phyloP scores from a whole-genome alignment of 179 eudicot genomes.

The Nepenthes alata region DNA sequence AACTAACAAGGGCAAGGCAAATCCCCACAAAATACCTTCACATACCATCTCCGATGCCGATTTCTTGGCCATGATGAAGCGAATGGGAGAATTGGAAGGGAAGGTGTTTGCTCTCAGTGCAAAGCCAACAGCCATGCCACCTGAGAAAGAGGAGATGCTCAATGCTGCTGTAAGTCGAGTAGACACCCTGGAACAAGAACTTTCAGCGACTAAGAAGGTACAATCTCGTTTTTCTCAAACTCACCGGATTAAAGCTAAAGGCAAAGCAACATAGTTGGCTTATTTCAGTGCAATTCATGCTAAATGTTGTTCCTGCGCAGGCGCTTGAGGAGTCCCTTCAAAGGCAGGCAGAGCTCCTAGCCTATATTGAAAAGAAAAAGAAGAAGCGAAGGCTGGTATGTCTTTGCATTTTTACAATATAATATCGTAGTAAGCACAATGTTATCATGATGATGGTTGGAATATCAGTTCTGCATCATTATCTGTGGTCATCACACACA shows the following conservation, averaged over 20 bases:
- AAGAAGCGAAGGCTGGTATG: slow-evolving; percentile 68
- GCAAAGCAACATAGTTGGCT: not conserved
- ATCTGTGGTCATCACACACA: no score
- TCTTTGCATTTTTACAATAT: not conserved
- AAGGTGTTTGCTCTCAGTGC: slow-evolving; percentile 33
- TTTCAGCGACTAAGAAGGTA: slow-evolving; percentile 70
- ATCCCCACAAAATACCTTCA: slow-evolving; percentile 20
- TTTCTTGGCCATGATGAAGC: slow-evolving; percentile 46
- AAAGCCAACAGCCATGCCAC: slow-evolving; percentile 43
- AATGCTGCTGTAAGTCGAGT: slow-evolving; percentile 60
- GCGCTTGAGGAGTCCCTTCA: slow-evolving; percentile 57
- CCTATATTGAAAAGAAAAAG: slow-evolving; percentile 71
- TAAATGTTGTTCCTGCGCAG: slow-evolving; percentile 28
- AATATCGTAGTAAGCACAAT: no score
- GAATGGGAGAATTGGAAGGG: slow-evolving; percentile 70
- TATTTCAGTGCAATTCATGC: not conserved
- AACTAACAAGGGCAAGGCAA: slow-evolving; percentile 13
- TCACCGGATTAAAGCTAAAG: not conserved
- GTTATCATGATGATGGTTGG: no score
- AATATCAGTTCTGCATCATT: no score
- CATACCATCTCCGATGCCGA: slow-evolving; percentile 39
- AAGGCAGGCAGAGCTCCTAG: slow-evolving; percentile 56
- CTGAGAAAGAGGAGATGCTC: slow-evolving; percentile 74
- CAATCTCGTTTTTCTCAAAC: not conserved
- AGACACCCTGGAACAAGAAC: slow-evolving; percentile 56